phyloP scores from a whole-genome alignment of 1,284 basidiomycete species.

The Inonotus obliquus region DNA sequence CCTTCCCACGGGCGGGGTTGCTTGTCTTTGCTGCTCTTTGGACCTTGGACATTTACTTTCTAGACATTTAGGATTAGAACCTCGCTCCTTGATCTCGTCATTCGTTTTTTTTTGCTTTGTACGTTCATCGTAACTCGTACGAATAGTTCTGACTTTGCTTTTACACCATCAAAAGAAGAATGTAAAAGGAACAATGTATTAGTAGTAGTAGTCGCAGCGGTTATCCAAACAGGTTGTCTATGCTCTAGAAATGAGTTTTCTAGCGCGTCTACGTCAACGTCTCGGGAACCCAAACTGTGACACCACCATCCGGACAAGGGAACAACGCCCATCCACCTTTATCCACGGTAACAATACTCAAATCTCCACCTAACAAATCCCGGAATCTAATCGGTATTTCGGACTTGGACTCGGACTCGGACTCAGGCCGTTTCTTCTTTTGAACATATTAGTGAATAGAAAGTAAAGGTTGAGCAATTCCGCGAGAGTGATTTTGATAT shows the following conservation, averaged over 20 bases:
- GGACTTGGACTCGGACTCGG: too few relatives aligned
- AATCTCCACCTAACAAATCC: slow-evolving; percentile 41
- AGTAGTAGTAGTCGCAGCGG: not conserved
- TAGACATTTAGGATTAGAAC: too few relatives aligned
- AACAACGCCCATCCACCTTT: slow-evolving; percentile 56
- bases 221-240: too few relatives aligned
- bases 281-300: slow-evolving; percentile 53
- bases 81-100: too few relatives aligned
- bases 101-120: too few relatives aligned
- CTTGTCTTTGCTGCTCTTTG: not conserved
- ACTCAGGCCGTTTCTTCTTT: not conserved
- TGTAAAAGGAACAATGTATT: not conserved
- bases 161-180: not conserved
- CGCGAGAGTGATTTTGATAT: not conserved
- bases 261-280: not conserved
- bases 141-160: too few relatives aligned
- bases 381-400: slow-evolving; percentile 29
- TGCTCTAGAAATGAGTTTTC: not conserved
- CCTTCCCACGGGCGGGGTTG: not conserved
- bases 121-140: too few relatives aligned
- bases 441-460: not conserved
- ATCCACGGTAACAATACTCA: slow-evolving; percentile 40
- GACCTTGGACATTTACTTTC: too few relatives aligned
- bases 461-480: too few relatives aligned
- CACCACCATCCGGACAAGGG: slow-evolving; percentile 43